These are phyloP conservation scores for Peniophora sp. DNA, from an alignment of 1,284 basidiomycete genomes.

Conservation along the genomic window DNA sequence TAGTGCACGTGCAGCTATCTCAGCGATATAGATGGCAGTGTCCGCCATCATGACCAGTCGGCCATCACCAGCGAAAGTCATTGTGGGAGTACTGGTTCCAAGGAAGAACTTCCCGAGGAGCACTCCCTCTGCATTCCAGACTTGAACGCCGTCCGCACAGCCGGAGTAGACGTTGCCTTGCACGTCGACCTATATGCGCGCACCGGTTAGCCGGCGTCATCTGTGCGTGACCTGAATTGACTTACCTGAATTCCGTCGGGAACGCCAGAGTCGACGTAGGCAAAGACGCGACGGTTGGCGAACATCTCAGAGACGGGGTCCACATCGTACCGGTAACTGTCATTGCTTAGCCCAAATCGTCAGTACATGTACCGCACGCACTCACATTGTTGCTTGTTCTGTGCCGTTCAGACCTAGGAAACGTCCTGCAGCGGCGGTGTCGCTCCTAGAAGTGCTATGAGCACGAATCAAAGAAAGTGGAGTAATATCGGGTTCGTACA, in stretches of 20 bases:
- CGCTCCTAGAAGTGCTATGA: constrained; percentile 41
- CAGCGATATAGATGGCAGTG: constrained; percentile 56
- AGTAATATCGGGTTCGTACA: constrained; percentile 2
- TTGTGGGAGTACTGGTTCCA: constrained; percentile 49
- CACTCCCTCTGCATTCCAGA: constrained; percentile 56
- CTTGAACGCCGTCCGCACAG: constrained; percentile 65
- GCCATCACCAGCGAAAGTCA: constrained; percentile 59
- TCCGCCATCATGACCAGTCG: constrained; percentile 64
- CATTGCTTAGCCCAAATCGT: background rate
- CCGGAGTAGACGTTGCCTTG: constrained; percentile 65
- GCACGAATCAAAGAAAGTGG: background rate
- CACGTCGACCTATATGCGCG: constrained; percentile 27
- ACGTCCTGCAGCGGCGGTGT: constrained; percentile 41
- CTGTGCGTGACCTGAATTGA: too few species aligned
- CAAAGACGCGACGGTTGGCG: constrained; percentile 62
- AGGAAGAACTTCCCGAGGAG: constrained; percentile 73
- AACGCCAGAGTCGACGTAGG: constrained; percentile 58
- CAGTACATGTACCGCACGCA: too few species aligned
- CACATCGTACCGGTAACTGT: constrained; percentile 69
- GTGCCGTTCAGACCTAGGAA: constrained; percentile 51
- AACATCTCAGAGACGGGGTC: constrained; percentile 48
- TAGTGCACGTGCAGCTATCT: constrained; percentile 35
- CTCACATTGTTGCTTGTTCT: constrained; percentile 61
- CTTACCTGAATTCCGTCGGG: constrained; percentile 46
- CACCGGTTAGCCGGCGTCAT: too few species aligned